These are phyloP conservation scores for Corrigiola litoralis DNA, from an alignment of 179 eudicot species.

Conservation along the genomic window DNA sequence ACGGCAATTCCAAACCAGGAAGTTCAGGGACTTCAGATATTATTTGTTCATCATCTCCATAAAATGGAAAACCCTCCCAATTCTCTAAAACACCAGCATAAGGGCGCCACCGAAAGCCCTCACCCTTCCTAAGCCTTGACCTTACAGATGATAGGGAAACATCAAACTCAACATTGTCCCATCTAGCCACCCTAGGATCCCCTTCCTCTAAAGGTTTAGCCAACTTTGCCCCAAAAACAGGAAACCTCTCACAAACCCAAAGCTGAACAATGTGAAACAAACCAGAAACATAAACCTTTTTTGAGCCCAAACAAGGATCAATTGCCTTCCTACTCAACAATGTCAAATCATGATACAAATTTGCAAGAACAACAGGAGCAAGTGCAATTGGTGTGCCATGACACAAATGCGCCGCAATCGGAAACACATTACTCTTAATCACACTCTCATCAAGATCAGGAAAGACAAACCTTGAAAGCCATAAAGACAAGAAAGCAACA, in stretches of 20 bases:
- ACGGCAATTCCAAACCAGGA: slow-evolving; percentile 20
- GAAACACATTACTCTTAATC: slow-evolving; percentile 9
- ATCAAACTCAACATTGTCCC: slow-evolving; percentile 21
- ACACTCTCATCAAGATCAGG: slow-evolving; percentile 5
- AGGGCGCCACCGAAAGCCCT: slow-evolving; percentile 26
- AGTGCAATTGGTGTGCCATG: slow-evolving; percentile 18
- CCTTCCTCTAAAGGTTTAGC: slow-evolving; percentile 20
- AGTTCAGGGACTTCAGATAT: neutral
- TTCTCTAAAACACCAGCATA: slow-evolving; percentile 23
- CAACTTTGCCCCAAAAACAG: slow-evolving; percentile 22
- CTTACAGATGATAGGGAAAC: slow-evolving; percentile 13
- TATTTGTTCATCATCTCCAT: slow-evolving; percentile 15
- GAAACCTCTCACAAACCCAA: slow-evolving; percentile 31
- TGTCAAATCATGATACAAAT: slow-evolving; percentile 21
- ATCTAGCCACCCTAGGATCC: slow-evolving; percentile 30
- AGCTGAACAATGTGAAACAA: slow-evolving; percentile 29
- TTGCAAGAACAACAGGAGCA: slow-evolving; percentile 27
- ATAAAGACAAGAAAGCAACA: slow-evolving; percentile 31
- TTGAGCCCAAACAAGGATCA: slow-evolving; percentile 5
- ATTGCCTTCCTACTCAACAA: slow-evolving; percentile 5
- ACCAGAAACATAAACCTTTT: slow-evolving; percentile 8
- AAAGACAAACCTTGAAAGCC: slow-evolving; percentile 31
- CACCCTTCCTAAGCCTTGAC: slow-evolving; percentile 9
- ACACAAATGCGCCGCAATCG: slow-evolving; percentile 29
- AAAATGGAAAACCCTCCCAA: slow-evolving; percentile 24